These are phyloP conservation scores for Saccharomycopsis sp. DNA, from an alignment of 805 yeast species.

Conservation along the genomic window DNA sequence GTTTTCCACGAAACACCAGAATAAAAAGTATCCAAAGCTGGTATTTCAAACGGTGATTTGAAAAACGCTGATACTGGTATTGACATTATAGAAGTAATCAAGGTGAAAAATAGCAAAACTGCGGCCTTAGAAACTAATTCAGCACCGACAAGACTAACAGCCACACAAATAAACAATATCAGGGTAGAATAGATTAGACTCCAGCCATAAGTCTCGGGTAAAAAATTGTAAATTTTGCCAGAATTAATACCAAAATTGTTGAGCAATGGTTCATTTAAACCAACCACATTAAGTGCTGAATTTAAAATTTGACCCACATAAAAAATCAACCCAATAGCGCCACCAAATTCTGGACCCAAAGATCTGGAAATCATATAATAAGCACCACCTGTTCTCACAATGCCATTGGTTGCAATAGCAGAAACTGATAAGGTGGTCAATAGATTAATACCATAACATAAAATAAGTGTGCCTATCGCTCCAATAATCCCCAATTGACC, in stretches of 20 bases:
- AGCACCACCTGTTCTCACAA: constrained; percentile 97
- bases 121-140: constrained; percentile 79
- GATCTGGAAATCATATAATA: constrained; percentile 95
- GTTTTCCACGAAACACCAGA: constrained; percentile 73
- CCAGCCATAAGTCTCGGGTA: constrained; percentile 70
- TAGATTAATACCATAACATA: constrained; percentile 75
- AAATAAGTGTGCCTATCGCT: constrained; percentile 52
- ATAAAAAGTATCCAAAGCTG: constrained; percentile 42
- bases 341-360: constrained; percentile 97
- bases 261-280: constrained; percentile 85
- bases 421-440: constrained; percentile 85
- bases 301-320: constrained; percentile 92
- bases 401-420: constrained; percentile 96
- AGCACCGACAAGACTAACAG: constrained; percentile 75
- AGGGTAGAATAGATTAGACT: constrained; percentile 65
- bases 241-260: constrained; percentile 60
- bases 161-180: constrained; percentile 63
- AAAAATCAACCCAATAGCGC: constrained; percentile 91
- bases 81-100: constrained; percentile 67
- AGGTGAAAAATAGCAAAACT: constrained; percentile 56
- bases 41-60: constrained; percentile 52
- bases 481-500: constrained; percentile 94
- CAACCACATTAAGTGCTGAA: constrained; percentile 89
- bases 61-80: constrained; percentile 73
- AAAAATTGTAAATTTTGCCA: constrained; percentile 46